Base-by-base conservation (phyloP, 345 rosid genomes). In the Theobroma cacao region DNA sequence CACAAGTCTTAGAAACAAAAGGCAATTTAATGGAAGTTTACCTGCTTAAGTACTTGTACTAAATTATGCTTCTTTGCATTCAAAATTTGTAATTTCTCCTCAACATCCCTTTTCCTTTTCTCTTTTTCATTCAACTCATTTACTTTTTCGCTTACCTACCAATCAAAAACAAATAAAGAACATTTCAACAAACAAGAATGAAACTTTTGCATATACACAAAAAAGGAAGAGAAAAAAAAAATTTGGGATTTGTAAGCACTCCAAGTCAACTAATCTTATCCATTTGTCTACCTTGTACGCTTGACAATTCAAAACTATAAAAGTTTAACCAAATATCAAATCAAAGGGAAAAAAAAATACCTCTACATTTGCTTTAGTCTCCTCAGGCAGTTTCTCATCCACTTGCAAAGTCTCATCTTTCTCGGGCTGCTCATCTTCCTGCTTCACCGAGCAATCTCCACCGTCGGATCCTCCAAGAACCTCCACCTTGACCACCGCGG, bases 41-140 rank as follows among this genome's bases (percentile, higher is more conserved):
- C 98, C 89, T 92, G 98, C 87, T 92, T 96, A 80, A 96, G 87
- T 74, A 89, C 88, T 87, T 88, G 98, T 34, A 96, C 99, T 10
- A 96, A 86, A 87, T 82, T 88, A 85, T 96, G 98, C 76, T 96
- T 96, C 85, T 90, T 94, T n/a, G 87, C 85, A 77, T 87, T 94
- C 91, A 96, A 86, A 81, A 88, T 78, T 81, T 85, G 85, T 78
- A 94, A 86, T 80, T 84, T 90, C 80, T 89, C 95, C 88, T 91
- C 95, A 2, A 94, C 85, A 78, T 88, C 95, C 76, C 75, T 90
- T 76, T 79, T 85, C 88, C 92, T 85, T 67, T 83, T 90, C 83
- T 84, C 91, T 85, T 80, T 83, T 41, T 82, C 89, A 78, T 75
- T 79, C 22, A 82, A 74, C 58, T 20, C 77, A 15, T 83, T 86